Evolutionary conservation across 495 filamentous ascomycete species (phyloP).

Genomic region (Aspergillus homomorphus): DNA sequence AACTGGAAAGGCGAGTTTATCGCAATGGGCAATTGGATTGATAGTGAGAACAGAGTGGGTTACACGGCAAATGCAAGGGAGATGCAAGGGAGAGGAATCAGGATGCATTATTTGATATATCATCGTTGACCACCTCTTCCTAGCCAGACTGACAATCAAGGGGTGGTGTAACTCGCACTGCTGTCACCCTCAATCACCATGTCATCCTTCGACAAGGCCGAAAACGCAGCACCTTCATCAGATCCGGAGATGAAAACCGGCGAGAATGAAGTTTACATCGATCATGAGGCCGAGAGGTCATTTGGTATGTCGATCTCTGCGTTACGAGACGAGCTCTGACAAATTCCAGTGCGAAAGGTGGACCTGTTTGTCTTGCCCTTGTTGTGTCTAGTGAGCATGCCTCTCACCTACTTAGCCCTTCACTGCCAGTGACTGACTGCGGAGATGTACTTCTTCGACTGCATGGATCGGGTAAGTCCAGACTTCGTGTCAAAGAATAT

Average conservation of each 20-base stretch:
- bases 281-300: conserved; percentile 23
- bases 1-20: not conserved
- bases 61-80: conserved; percentile 6
- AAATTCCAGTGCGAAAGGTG: conserved; percentile 23
- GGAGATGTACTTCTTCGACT: conserved; percentile 59
- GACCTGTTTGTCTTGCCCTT: conserved; percentile 32
- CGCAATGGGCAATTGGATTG: not conserved
- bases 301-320: conserved; percentile 15
- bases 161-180: not conserved
- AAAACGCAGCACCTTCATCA: not conserved
- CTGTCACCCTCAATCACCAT: not conserved
- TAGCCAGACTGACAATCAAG: not conserved
- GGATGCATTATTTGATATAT: conserved; percentile 3
- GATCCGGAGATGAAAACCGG: not conserved
- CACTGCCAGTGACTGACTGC: conserved; percentile 9
- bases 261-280: conserved; percentile 13
- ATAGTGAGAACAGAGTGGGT: not conserved
- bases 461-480: conserved; percentile 57
- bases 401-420: not conserved
- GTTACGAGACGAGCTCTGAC: not conserved
- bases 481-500: too few relatives aligned
- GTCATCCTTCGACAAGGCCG: not conserved
- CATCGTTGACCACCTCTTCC: not conserved
- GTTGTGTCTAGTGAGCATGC: conserved; percentile 27
- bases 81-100: too few relatives aligned